Evolutionary conservation across 2,329 filamentous ascomycete species (phyloP), one percentile per base, ranked within the genome.

Genomic region (Trichoderma lentiforme): DNA sequence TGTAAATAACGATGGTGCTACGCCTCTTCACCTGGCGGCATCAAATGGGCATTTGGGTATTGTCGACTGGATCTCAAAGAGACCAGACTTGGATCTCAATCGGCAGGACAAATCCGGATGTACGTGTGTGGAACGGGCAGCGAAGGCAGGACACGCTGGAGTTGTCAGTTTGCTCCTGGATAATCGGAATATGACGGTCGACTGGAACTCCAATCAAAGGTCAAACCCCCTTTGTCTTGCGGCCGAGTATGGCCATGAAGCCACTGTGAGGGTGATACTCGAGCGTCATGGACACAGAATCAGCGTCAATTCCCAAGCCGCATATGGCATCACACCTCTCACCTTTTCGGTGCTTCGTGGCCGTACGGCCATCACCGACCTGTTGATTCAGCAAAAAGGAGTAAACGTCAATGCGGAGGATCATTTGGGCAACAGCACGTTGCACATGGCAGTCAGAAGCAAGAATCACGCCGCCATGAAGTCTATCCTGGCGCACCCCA

Each of bases 1-100:
- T 6, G 9, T 32, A 21, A 70, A 70, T 43, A n/a, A 36, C 15
- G 30, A 70, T 5, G 67, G 58, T 7, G 53, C 67, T 28, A 70
- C 60, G 9, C 67, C 58, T 15, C 30, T 70, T 15, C 67, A 63
- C 6, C 21, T 63, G 67, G 67, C 67, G 9, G 67, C 67, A 21
- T 58, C 34, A 12, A 39, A 24, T 12, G 67, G 67, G 12, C 34
- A 63, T 21, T 2, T 53, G 21, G 58, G 39, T 15, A n/a, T 70
- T 15, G 58, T 70, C 30, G 30, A 63, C 30, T 53, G 39, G 57
- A 62, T 70, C 14, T 36, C 47, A 5, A 30, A 36, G 21, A 34
- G 60, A 3, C 67, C 57, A 9, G 60, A 28, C 8, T 11, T 56
- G 30, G 28, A 63, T 24, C 12, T 70, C 2, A 63, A 56, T 24